These are phyloP conservation scores for Fusarium sp. DNA, from an alignment of 2,329 filamentous ascomycete species.

Conservation along the genomic window DNA sequence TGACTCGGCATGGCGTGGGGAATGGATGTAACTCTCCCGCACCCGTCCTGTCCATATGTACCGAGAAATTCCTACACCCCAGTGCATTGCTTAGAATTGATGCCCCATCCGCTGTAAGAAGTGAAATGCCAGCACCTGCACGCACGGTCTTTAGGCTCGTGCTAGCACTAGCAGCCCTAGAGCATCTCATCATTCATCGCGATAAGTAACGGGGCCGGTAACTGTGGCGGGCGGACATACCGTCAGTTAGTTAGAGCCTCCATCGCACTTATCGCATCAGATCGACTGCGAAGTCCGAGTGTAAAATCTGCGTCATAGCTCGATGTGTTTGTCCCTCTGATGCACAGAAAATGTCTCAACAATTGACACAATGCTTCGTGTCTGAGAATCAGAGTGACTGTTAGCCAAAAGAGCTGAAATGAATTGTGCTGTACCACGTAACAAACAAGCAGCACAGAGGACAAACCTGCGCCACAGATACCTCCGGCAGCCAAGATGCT, in stretches of 20 bases:
- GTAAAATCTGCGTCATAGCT: slow-evolving; percentile 19
- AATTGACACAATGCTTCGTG: background rate
- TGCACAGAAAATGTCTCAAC: slow-evolving; percentile 1
- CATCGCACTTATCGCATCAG: slow-evolving; percentile 2
- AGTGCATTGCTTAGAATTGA: background rate
- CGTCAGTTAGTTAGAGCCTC: slow-evolving; percentile 14
- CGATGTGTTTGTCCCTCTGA: background rate
- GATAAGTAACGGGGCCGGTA: slow-evolving; percentile 23
- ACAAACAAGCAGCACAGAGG: background rate
- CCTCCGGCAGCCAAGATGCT: slow-evolving; percentile 19
- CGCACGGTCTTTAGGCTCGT: slow-evolving; percentile 23
- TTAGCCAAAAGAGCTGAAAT: slow-evolving; percentile 6
- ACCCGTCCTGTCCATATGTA: background rate
- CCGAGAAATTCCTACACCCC: slow-evolving; percentile 12
- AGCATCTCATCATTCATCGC: slow-evolving; percentile 12
- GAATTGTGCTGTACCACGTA: background rate
- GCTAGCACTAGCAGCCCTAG: slow-evolving; percentile 38
- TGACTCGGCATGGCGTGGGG: slow-evolving; percentile 35
- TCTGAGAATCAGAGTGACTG: background rate
- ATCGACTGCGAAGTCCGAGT: background rate
- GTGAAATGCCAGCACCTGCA: background rate
- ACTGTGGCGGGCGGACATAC: slow-evolving; percentile 23
- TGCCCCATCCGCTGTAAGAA: background rate
- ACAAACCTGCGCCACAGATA: slow-evolving; percentile 14
- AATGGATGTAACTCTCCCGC: slow-evolving; percentile 19